Percentiles rank a stretch among this genome's conserved stretches.
phyloP scores from a whole-genome alignment of 169 alveolate species.

The Cryptosporidium tyzzeri region DNA sequence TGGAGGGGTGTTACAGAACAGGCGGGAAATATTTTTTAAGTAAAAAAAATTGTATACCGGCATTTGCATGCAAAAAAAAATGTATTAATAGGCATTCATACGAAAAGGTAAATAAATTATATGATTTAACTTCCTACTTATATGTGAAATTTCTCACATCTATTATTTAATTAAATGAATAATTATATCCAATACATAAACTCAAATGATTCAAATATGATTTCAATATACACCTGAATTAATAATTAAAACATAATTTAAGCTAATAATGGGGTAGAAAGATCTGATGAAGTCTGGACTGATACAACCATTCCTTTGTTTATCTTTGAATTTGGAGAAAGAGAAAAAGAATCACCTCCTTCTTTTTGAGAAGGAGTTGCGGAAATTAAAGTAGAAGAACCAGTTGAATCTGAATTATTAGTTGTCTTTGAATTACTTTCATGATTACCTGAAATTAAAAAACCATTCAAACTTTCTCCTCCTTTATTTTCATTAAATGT shows the following conservation, averaged over 20 bases:
- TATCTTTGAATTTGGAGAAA: neutral
- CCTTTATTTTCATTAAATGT: neutral
- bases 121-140: neutral
- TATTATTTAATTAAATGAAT: no score
- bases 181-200: neutral
- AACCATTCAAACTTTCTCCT: neutral
- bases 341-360: neutral
- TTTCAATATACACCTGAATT: neutral
- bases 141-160: neutral
- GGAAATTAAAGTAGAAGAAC: neutral
- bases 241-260: neutral
- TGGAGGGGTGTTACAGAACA: neutral
- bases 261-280: slow-evolving; percentile 1
- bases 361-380: neutral
- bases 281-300: neutral
- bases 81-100: neutral
- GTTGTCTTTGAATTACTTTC: neutral
- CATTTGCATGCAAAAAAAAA: neutral
- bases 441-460: neutral
- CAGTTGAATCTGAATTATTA: neutral
- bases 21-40: neutral
- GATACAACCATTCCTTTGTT: neutral
- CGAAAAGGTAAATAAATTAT: neutral
- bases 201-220: neutral
- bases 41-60: neutral